Base-by-base conservation (phyloP, 768 basidiomycete genomes). In the Tylopilus rubrobrunneus region DNA sequence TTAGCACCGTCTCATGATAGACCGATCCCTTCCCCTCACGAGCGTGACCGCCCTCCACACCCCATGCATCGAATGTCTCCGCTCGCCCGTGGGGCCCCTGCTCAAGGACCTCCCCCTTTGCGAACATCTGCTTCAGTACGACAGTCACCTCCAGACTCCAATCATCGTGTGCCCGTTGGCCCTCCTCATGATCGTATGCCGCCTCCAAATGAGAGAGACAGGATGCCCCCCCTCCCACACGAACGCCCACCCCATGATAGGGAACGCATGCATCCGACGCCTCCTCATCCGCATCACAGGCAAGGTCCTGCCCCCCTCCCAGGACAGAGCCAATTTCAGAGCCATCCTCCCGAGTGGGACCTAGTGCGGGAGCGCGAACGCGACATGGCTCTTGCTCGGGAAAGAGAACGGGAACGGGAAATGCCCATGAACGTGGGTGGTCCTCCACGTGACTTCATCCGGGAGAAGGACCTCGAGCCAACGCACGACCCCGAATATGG, bases 311-410 rank as follows among this genome's bases (percentile, higher is more conserved):
- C 59, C 14, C 40, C 58, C 6, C 61, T 68, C 14, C 68, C 69
- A 0, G 68, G 69, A 5, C 68, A 71, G 42, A 62, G 69, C 39
- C 66, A 69, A 39, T 71, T 69, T 51, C 69, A 67, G 41, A 31
- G 62, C 0, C 62, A 63, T 36, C 63, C 67, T 27, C 59, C 67
- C 4, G 67, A 68, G 9, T 69, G 67, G 67, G 67, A 67, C 19
- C 41, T 52, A 14, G 48, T 46, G 4, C 58, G 67, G 0, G 68
- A 70, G 9, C 63, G 62, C 1, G 69, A 69, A 5, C 56, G 55
- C 15, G 66, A 56, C 46, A 45, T 57, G 40, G 51, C 42, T n/a
- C 41, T 55, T 21, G 45, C 36, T 45, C 59, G 61, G 21, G 66
- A 63, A 23, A 64, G 64, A 17, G 67, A 67, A 36, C 65, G 62